Evolutionary conservation across 257 asterid species (phyloP).

Genomic region (Pogostemon cablin): DNA sequence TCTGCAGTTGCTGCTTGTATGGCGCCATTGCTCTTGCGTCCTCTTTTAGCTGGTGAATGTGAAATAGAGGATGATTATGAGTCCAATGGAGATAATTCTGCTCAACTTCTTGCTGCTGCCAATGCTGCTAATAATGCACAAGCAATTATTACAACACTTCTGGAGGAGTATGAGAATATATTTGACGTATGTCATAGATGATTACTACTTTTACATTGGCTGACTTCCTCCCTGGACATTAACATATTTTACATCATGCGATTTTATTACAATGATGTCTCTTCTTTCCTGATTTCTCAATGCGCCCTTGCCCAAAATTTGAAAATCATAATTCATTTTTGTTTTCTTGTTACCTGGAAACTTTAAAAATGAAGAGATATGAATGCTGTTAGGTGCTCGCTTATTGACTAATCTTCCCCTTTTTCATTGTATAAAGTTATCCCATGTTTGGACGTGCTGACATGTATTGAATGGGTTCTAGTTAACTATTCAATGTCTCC

Average conservation of each 20-base stretch:
- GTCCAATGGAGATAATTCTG: conserved; percentile 75
- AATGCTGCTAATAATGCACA: conserved; percentile 93
- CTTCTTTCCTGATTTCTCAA: conserved; percentile 16
- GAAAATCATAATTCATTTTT: conserved; percentile 19
- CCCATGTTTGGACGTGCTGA: conserved; percentile 16
- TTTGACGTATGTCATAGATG: conserved; percentile 62
- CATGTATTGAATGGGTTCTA: background rate
- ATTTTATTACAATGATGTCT: background rate
- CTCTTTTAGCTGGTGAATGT: conserved; percentile 92
- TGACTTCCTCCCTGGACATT: conserved; percentile 21
- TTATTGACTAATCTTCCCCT: conserved; percentile 15
- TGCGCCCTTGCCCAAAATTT: background rate
- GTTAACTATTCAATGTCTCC: conserved; percentile 23
- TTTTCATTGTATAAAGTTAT: conserved; percentile 22
- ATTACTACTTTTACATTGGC: conserved; percentile 21
- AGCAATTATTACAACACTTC: conserved; percentile 72
- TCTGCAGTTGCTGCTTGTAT: conserved; percentile 97
- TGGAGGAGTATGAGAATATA: conserved; percentile 83
- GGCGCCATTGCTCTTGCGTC: conserved; percentile 97
- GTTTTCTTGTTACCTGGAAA: conserved; percentile 20
- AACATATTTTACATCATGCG: too few relatives aligned
- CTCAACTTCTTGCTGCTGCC: conserved; percentile 95
- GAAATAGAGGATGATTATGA: conserved; percentile 87
- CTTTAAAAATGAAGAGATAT: conserved; percentile 19
- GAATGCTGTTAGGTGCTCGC: conserved; percentile 24